Evolutionary conservation across 768 basidiomycete genomes (phyloP).

Genomic region (Lyophyllum decastes): DNA sequence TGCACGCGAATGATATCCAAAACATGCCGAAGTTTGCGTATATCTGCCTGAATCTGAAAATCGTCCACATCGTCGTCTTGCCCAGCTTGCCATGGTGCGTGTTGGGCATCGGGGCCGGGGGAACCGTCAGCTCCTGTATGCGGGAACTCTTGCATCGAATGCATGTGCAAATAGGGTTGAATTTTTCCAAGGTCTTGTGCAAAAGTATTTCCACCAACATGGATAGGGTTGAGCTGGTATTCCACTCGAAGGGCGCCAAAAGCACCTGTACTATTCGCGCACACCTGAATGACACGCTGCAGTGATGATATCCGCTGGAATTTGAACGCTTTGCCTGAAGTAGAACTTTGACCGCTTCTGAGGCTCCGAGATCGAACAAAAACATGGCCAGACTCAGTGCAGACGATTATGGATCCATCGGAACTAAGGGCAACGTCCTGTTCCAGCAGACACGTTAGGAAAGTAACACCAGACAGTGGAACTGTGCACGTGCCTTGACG

Average conservation of each 20-base stretch:
- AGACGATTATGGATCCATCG: constrained; percentile 88
- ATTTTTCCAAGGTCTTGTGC: constrained; percentile 66
- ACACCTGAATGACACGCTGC: constrained; percentile 85
- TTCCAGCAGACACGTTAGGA: background rate
- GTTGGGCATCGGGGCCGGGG: background rate
- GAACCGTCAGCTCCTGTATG: background rate
- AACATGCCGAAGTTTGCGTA: constrained; percentile 32
- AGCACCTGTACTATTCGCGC: constrained; percentile 83
- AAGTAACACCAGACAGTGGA: background rate
- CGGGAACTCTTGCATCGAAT: constrained; percentile 5
- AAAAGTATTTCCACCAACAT: constrained; percentile 54
- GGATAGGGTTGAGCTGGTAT: constrained; percentile 57
- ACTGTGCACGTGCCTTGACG: constrained; percentile 54
- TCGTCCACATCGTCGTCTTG: constrained; percentile 38
- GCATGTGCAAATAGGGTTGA: constrained; percentile 57
- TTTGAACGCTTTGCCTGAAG: constrained; percentile 57
- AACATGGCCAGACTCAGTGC: constrained; percentile 94
- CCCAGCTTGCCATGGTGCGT: background rate
- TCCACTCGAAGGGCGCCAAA: constrained; percentile 85
- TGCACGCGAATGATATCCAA: constrained; percentile 32
- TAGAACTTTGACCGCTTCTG: constrained; percentile 27
- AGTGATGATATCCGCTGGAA: constrained; percentile 80
- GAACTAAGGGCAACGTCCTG: constrained; percentile 88
- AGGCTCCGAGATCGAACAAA: constrained; percentile 73
- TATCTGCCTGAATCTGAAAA: constrained; percentile 35